A percentile compares a stretch with the other conserved stretches of the same genome.
phyloP scores from a whole-genome alignment of 495 filamentous ascomycete species.

The Elasticomyces elasticus region DNA sequence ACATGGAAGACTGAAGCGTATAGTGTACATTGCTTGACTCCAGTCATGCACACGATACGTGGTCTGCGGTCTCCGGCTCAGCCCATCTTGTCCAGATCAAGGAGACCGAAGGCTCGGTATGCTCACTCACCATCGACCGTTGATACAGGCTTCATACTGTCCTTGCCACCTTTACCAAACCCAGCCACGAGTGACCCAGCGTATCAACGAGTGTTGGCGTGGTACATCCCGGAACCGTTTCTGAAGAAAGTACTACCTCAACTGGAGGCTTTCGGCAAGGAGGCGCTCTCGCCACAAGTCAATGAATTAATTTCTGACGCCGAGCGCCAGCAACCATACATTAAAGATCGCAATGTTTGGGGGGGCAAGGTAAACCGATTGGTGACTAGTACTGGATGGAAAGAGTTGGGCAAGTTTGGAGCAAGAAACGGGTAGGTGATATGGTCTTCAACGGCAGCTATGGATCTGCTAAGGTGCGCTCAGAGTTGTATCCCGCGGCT shows the following conservation, averaged over 20 bases:
- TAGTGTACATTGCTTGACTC: too few relatives aligned
- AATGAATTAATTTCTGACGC: slow-evolving; percentile 15
- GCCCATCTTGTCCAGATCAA: too few relatives aligned
- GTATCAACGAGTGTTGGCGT: slow-evolving; percentile 7
- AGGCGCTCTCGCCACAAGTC: slow-evolving; percentile 13
- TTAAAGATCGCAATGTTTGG: slow-evolving; percentile 18
- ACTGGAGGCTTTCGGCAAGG: slow-evolving; percentile 8
- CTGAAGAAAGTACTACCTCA: neutral
- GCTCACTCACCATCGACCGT: slow-evolving; percentile 1
- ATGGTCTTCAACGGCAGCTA: neutral
- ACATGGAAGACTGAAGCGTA: too few relatives aligned
- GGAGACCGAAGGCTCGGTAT: too few relatives aligned
- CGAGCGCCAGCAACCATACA: slow-evolving; percentile 9
- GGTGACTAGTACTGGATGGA: slow-evolving; percentile 16
- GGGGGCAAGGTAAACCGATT: slow-evolving; percentile 9
- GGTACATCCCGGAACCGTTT: slow-evolving; percentile 4
- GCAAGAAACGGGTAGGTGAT: slow-evolving; percentile 4
- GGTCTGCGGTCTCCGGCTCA: too few relatives aligned
- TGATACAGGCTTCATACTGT: slow-evolving; percentile 11
- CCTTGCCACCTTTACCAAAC: slow-evolving; percentile 8
- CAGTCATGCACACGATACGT: too few relatives aligned
- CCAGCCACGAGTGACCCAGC: slow-evolving; percentile 10
- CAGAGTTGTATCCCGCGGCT: neutral
- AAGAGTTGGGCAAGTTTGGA: slow-evolving; percentile 8
- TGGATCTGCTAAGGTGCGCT: neutral